phyloP scores from a whole-genome alignment of 163 green algal species.

The Prototheca wickerhamii region DNA sequence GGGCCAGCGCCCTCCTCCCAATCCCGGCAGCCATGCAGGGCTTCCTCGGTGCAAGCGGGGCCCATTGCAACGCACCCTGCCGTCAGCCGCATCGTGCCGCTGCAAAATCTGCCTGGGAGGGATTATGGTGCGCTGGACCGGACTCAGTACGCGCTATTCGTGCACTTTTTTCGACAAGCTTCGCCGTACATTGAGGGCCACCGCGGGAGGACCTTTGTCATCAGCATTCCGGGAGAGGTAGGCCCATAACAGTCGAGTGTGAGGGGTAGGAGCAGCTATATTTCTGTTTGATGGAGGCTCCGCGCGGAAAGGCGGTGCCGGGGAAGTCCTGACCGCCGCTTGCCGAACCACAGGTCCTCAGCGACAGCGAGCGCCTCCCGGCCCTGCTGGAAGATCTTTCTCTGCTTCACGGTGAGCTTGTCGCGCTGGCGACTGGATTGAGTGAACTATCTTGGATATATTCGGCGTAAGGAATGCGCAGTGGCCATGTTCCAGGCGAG shows the following conservation, averaged over 20 bases:
- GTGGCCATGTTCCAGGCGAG: no score
- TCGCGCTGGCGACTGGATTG: background rate
- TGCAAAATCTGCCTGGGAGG: background rate
- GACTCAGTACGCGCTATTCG: slow-evolving; percentile 51
- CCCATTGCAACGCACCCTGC: no score
- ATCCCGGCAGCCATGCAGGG: no score
- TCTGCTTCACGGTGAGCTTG: slow-evolving; percentile 31
- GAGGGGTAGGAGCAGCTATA: background rate
- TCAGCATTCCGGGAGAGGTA: slow-evolving; percentile 79
- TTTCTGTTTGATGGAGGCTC: background rate
- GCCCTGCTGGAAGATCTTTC: slow-evolving; percentile 44
- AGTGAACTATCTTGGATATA: no score
- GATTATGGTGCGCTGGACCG: slow-evolving; percentile 28
- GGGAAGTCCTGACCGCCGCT: no score
- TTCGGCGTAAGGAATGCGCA: no score
- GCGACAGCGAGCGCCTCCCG: slow-evolving; percentile 46
- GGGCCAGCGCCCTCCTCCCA: no score
- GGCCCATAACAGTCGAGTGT: slow-evolving; percentile 3
- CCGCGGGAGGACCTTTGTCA: slow-evolving; percentile 78
- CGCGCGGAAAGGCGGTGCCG: background rate
- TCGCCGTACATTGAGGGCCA: slow-evolving; percentile 89
- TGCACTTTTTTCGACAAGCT: slow-evolving; percentile 81
- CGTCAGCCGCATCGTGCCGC: no score
- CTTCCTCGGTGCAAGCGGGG: no score
- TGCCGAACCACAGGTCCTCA: slow-evolving; percentile 61